These are phyloP conservation scores for Daldinia loculata DNA, from an alignment of 495 filamentous ascomycete genomes.

Conservation along the genomic window DNA sequence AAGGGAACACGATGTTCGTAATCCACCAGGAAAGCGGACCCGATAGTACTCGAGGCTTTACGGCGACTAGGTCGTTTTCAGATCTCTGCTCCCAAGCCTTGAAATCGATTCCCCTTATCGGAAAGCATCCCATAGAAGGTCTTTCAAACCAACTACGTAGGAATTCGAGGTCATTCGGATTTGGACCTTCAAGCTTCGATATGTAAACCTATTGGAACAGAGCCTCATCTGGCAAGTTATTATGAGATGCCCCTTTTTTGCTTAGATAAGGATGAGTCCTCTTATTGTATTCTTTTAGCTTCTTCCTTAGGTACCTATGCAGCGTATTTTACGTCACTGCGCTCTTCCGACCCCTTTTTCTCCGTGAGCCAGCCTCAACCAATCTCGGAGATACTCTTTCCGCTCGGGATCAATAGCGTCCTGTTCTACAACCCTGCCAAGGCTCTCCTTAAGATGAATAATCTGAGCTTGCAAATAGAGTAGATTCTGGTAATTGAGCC, in stretches of 20 bases:
- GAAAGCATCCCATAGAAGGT: slow-evolving; percentile 9
- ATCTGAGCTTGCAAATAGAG: slow-evolving; percentile 48
- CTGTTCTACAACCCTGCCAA: slow-evolving; percentile 11
- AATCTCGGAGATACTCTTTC: neutral
- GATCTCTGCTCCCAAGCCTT: slow-evolving; percentile 6
- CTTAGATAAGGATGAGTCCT: neutral
- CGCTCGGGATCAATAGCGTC: neutral
- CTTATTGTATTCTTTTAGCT: neutral
- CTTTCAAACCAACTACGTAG: neutral
- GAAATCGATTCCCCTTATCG: slow-evolving; percentile 9
- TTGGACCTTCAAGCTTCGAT: neutral
- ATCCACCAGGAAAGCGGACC: slow-evolving; percentile 36
- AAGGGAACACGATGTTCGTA: slow-evolving; percentile 19
- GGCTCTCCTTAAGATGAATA: slow-evolving; percentile 25
- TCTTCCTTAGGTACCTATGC: neutral
- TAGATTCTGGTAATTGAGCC: slow-evolving; percentile 41
- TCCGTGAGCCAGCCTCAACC: neutral
- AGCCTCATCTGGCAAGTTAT: neutral
- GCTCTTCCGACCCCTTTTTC: neutral
- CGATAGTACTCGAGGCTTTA: slow-evolving; percentile 5
- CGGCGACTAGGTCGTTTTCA: neutral
- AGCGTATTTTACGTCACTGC: neutral
- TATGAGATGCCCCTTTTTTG: too few relatives aligned
- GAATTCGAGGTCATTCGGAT: slow-evolving; percentile 4
- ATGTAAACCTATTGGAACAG: neutral